Evolutionary conservation across 352 stramenopile species (phyloP), one percentile per base, ranked within the genome.

Genomic region (Globisporangium takayamanum): DNA sequence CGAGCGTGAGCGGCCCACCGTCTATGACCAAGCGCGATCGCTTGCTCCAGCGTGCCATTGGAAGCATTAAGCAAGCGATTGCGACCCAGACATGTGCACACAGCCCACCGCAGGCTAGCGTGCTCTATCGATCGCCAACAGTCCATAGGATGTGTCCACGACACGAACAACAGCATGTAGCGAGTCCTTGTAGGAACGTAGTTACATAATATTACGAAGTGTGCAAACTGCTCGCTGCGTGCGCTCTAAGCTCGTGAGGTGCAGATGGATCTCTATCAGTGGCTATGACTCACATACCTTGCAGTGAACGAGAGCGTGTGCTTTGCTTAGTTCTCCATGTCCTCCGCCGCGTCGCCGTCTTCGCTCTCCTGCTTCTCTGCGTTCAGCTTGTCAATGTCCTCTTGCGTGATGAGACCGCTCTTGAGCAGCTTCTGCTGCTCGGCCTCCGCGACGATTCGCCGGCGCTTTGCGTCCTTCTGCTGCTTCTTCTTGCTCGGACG

Each of bases 401-500:
- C 82, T 64, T 90, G 67, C 30, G 84, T 91, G 59, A 94, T 76
- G 49, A 94, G 62, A 0, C 84, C 84, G 56, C 73, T 89, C 56
- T 83, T 84, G 26, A 94, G 65, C 59, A 94, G 60, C 72, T 90
- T 88, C 18, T 62, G 62, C 68, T 94, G 89, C 64, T 94, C 85
- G 15, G 62, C 63, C 2, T 92, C 80, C 7, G 80, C 77, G 54
- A 78, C 78, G 53, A 88, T 87, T 49, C 81, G 70, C 63, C 76
- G 73, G 63, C 80, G 85, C 67, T 94, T 94, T 57, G 78, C 65
- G 55, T 94, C 83, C 68, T 92, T 92, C 57, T 88, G 76, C 59
- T 75, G 71, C 72, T 94, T 94, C 72, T 94, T 94, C 81, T 93
- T 94, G 68, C 77, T 89, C 49, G 78, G 66, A 14, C 71, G 70